Evolutionary conservation across 257 asterid genomes (phyloP).

Genomic region (Salvia splendens): DNA sequence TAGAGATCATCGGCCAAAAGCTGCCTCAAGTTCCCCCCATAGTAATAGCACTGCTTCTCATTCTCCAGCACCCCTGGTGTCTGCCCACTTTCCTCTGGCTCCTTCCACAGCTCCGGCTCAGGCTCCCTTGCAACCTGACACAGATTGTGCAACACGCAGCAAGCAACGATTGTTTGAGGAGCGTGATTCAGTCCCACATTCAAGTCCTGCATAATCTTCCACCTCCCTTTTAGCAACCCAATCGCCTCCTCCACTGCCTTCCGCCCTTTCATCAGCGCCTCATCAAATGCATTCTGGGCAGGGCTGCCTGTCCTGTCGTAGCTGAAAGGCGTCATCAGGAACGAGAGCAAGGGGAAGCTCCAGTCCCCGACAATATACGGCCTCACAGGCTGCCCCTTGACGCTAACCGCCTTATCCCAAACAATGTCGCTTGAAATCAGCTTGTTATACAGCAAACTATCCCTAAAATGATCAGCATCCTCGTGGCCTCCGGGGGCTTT

Average conservation of each 20-base stretch:
- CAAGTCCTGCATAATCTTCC: slow-evolving; percentile 91
- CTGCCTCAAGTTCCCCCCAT: slow-evolving; percentile 82
- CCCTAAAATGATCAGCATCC: slow-evolving; percentile 89
- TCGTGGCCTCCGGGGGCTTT: slow-evolving; percentile 94
- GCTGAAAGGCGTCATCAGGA: slow-evolving; percentile 78
- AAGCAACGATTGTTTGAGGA: slow-evolving; percentile 93
- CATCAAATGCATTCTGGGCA: slow-evolving; percentile 82
- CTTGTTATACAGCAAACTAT: slow-evolving; percentile 77
- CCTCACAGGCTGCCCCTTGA: slow-evolving; percentile 84
- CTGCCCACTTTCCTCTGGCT: slow-evolving; percentile 87
- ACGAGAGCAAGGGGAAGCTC: slow-evolving; percentile 84
- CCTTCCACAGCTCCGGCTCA: slow-evolving; percentile 95
- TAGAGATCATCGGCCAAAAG: slow-evolving; percentile 88
- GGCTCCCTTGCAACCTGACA: slow-evolving; percentile 98
- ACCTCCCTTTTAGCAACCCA: slow-evolving; percentile 91
- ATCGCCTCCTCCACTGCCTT: slow-evolving; percentile 86
- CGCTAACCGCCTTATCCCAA: slow-evolving; percentile 80
- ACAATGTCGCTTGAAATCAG: slow-evolving; percentile 71
- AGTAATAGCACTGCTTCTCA: slow-evolving; percentile 71
- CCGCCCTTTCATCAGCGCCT: slow-evolving; percentile 77
- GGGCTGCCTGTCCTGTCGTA: slow-evolving; percentile 71
- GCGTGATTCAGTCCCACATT: slow-evolving; percentile 89
- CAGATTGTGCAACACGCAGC: slow-evolving; percentile 94
- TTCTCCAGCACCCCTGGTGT: slow-evolving; percentile 78
- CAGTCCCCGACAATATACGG: slow-evolving; percentile 92